These are phyloP conservation scores for Solanum arcanum DNA, from an alignment of 257 asterid species.

Conservation along the genomic window DNA sequence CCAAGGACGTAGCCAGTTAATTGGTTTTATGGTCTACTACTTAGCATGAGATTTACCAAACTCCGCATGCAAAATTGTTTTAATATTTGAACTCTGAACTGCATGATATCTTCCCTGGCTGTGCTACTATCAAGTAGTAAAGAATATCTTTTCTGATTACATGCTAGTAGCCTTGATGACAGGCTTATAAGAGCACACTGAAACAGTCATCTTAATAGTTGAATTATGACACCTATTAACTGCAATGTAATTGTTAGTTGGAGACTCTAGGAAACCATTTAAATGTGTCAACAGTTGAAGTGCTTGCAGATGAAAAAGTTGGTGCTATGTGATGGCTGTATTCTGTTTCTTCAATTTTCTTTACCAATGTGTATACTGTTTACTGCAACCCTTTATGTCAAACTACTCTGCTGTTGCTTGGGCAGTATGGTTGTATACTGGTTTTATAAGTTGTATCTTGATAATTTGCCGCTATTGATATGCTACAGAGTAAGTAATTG, in stretches of 20 bases:
- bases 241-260: neutral
- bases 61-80: neutral
- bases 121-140: neutral
- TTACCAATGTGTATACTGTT: neutral
- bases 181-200: neutral
- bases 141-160: neutral
- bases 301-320: neutral
- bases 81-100: neutral
- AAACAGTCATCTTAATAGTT: neutral
- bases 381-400: neutral
- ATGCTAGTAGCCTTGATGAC: neutral
- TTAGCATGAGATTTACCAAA: neutral
- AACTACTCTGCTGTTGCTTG: neutral
- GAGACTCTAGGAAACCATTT: neutral
- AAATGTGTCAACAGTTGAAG: neutral
- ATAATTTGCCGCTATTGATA: neutral
- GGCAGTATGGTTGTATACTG: neutral
- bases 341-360: neutral
- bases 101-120: neutral
- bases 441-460: neutral
- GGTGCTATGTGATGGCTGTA: neutral
- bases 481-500: constrained; percentile 3
- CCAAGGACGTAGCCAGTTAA: neutral
- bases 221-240: neutral
- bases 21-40: neutral